Evolutionary conservation across 2,329 filamentous ascomycete species (phyloP).

Genomic region (Alternaria viburni): DNA sequence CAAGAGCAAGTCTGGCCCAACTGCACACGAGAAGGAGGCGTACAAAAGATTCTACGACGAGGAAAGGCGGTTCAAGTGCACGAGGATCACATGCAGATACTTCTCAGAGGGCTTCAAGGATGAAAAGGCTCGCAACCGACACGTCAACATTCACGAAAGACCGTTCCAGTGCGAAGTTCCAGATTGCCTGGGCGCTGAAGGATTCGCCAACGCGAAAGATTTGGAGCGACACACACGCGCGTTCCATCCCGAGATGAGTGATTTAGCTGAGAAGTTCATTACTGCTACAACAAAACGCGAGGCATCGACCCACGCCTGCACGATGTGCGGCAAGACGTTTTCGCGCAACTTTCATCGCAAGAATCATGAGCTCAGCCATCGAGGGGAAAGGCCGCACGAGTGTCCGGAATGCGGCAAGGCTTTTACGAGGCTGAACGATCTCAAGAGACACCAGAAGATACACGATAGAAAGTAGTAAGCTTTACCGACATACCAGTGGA

Average conservation of each 20-base stretch:
- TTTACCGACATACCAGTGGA: no score
- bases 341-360: conserved; percentile 47
- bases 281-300: conserved; percentile 13
- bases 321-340: conserved; percentile 48
- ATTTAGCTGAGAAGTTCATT: conserved; percentile 29
- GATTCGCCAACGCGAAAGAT: conserved; percentile 52
- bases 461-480: conserved; percentile 24
- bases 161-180: conserved; percentile 48
- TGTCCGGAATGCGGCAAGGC: conserved; percentile 38
- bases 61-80: background rate
- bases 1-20: background rate
- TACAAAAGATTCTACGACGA: background rate
- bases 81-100: background rate
- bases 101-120: background rate
- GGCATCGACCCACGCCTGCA: conserved; percentile 39
- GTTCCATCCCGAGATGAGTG: conserved; percentile 35
- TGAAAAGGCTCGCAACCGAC: background rate
- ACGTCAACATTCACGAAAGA: conserved; percentile 18
- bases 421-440: conserved; percentile 34
- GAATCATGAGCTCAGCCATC: conserved; percentile 48
- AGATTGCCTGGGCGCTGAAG: conserved; percentile 46
- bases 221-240: conserved; percentile 31
- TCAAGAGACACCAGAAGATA: conserved; percentile 30
- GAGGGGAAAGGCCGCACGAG: conserved; percentile 27
- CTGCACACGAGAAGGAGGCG: background rate